These are phyloP conservation scores for Phytophthora crassamura DNA, from an alignment of 352 stramenopile species.

Conservation along the genomic window DNA sequence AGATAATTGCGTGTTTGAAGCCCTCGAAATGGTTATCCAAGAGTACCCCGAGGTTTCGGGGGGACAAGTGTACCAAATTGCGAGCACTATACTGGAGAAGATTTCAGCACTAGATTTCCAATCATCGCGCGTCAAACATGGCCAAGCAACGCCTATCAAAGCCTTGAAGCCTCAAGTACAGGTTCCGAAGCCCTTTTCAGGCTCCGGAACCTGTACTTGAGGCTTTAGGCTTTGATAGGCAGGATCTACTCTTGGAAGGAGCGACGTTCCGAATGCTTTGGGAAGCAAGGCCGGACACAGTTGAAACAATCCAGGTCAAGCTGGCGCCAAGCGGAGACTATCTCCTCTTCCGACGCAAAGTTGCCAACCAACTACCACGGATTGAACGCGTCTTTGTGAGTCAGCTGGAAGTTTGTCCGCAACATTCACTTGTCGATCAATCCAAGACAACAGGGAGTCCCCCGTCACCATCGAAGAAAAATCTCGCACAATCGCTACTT, in stretches of 20 bases:
- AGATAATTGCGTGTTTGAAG: constrained; percentile 33
- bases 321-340: constrained; percentile 46
- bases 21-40: constrained; percentile 21
- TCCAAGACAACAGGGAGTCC: background rate
- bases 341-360: constrained; percentile 48
- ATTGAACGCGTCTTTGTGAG: constrained; percentile 54
- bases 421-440: constrained; percentile 20
- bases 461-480: constrained; percentile 23
- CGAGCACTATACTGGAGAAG: constrained; percentile 32
- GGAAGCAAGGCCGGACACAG: constrained; percentile 37
- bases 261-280: constrained; percentile 30
- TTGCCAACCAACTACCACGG: constrained; percentile 13
- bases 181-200: too few relatives aligned
- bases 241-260: constrained; percentile 31
- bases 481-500: constrained; percentile 15
- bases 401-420: constrained; percentile 45
- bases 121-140: constrained; percentile 13
- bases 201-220: too few relatives aligned
- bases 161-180: background rate
- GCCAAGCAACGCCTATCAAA: constrained; percentile 2
- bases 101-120: constrained; percentile 30
- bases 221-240: too few relatives aligned
- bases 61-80: constrained; percentile 30
- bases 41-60: constrained; percentile 28
- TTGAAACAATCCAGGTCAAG: constrained; percentile 41